Evolutionary conservation across 345 rosid genomes (phyloP), one percentile per base, ranked within the genome.

Genomic region (Rhizophora mangle): DNA sequence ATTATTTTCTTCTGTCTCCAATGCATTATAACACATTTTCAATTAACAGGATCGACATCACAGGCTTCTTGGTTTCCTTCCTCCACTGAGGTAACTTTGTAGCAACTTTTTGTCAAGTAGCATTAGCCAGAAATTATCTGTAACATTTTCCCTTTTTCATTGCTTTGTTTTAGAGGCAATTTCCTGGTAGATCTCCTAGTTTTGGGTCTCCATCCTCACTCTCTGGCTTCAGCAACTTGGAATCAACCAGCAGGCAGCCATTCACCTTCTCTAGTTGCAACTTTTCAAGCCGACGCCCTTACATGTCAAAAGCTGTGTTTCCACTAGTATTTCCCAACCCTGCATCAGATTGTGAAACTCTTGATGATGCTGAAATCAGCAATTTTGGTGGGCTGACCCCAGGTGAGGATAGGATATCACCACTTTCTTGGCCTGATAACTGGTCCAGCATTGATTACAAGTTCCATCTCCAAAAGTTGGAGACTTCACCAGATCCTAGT

Each of bases 261-360:
- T 77, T 60, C 67, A 69, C 72, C 30, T 69, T 81, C 60, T 75
- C 82, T 27, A 76, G 52, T 69, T 72, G 84, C 63, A 84, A 72
- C 65, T 64, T 78, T 32, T 68, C 85, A 0, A 71, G 80, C 69
- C 80, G 75, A 34, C 83, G 86, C 65, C 75, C 90, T 72, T 78
- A 84, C 80, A 71, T 73, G 69, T 83, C 91, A 55, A 88, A 86
- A 82, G 84, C 93, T 53, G 86, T 88, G 70, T 88, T 83, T 54
- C 92, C 97, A 7, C 74, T 80, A 63, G 80, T 90, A 68, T 93
- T 87, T 73, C 81, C 80, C 79, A 93, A 93, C 78, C 96, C 96
- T 4, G 94, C 87, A 52, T 91, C 97, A 32, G 89, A 89, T 37
- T 82, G 82, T 37, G 90, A 83, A 75, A 79, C 72, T 65, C 69